These are phyloP conservation scores for Sporisorium reilianum DNA, from an alignment of 1,284 basidiomycete species.

Conservation along the genomic window DNA sequence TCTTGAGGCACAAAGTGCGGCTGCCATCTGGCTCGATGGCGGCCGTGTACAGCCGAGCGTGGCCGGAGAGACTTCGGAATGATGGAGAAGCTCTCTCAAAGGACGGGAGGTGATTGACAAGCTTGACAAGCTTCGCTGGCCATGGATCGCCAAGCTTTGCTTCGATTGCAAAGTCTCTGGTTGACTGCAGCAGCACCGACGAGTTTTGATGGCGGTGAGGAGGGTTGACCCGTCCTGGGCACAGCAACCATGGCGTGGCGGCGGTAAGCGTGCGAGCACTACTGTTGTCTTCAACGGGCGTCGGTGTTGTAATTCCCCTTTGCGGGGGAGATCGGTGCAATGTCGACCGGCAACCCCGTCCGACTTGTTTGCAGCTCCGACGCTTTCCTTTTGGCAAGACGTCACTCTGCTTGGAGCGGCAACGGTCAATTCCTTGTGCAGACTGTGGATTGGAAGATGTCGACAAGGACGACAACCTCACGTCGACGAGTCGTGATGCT, in stretches of 20 bases:
- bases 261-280: too few species aligned
- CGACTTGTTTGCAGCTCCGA: neutral
- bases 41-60: conserved; percentile 5
- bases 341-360: conserved; percentile 2
- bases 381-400: neutral
- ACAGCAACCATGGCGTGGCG: too few species aligned
- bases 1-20: too few species aligned
- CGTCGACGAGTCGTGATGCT: neutral
- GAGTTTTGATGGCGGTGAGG: neutral
- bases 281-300: too few species aligned
- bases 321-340: conserved; percentile 4
- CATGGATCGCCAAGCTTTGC: neutral
- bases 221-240: conserved; percentile 2
- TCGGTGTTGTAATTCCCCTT: neutral
- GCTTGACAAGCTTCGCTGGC: neutral
- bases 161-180: too few species aligned
- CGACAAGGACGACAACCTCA: too few species aligned
- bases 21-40: too few species aligned
- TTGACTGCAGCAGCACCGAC: neutral
- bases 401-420: neutral
- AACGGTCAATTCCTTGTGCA: neutral
- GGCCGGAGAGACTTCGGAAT: conserved; percentile 3
- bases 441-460: too few species aligned
- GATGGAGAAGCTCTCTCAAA: neutral
- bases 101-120: neutral